Percentiles rank a stretch among this genome's conserved stretches.
Evolutionary conservation across 2,329 filamentous ascomycete genomes (phyloP).

Genomic region (Phialocephala subalpina): DNA sequence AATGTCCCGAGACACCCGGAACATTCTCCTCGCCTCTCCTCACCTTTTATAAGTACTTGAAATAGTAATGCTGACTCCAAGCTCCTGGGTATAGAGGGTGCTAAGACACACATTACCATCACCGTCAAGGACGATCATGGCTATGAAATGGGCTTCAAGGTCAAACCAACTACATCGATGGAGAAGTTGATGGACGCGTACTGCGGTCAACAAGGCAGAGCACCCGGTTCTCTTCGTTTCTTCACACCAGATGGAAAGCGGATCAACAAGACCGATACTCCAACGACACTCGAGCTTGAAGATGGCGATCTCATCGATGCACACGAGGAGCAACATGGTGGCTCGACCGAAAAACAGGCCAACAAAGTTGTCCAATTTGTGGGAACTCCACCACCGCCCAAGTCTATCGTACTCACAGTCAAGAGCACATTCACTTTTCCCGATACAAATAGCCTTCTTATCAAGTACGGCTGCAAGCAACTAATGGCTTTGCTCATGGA

Average conservation of each 20-base stretch:
- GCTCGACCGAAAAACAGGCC: background rate
- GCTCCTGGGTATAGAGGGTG: no score
- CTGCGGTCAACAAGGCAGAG: slow-evolving; percentile 12
- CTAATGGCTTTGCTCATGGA: no score
- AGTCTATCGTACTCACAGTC: no score
- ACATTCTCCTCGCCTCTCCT: no score
- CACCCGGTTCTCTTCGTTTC: slow-evolving; percentile 15
- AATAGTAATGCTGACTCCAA: no score
- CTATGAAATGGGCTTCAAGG: slow-evolving; percentile 17
- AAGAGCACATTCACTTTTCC: no score
- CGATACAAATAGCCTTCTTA: no score
- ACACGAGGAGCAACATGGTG: slow-evolving; percentile 19
- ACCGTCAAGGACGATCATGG: slow-evolving; percentile 21
- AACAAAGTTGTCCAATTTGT: background rate
- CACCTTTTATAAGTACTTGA: no score
- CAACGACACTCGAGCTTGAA: slow-evolving; percentile 18
- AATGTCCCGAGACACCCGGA: no score
- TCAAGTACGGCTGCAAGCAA: no score
- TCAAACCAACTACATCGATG: slow-evolving; percentile 19
- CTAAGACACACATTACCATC: slow-evolving; percentile 12
- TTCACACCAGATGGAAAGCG: slow-evolving; percentile 20
- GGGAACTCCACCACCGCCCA: background rate
- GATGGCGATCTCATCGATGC: slow-evolving; percentile 20
- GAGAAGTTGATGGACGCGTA: slow-evolving; percentile 24
- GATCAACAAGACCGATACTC: slow-evolving; percentile 18